Conservation (phyloP, 805 yeast species). For the Kuraishia capsulata region DNA sequence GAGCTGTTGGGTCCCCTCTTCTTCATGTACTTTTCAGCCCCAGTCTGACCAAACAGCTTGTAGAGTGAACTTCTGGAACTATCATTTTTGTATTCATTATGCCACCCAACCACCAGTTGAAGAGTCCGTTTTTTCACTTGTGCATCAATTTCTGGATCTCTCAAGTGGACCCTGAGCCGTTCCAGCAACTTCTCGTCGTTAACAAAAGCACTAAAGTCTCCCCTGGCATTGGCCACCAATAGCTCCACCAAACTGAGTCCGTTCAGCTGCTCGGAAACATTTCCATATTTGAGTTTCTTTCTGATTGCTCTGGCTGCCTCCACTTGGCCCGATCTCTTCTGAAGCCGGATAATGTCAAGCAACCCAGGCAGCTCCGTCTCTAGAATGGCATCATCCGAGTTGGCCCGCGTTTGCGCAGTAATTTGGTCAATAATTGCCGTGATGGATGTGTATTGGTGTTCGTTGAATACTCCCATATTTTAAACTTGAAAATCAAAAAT, state of each 20-base stretch:
- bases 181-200: conserved; percentile 63
- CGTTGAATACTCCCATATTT: conserved; percentile 50
- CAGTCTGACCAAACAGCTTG: conserved; percentile 33
- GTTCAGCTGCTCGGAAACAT: conserved; percentile 49
- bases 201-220: conserved; percentile 37
- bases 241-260: conserved; percentile 53
- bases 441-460: conserved; percentile 61
- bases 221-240: conserved; percentile 46
- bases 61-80: conserved; percentile 42
- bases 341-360: conserved; percentile 39
- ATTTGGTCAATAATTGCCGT: conserved; percentile 54
- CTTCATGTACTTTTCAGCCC: conserved; percentile 15
- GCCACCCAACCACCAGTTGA: conserved; percentile 60
- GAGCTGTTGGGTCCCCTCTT: too few relatives aligned
- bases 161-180: conserved; percentile 40
- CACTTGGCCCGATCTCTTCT: conserved; percentile 30
- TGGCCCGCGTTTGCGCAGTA: conserved; percentile 29
- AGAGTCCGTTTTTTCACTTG: conserved; percentile 38
- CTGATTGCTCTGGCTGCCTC: conserved; percentile 92
- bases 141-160: conserved; percentile 27
- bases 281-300: conserved; percentile 84
- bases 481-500: too few relatives aligned
- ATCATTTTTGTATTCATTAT: conserved; percentile 39
- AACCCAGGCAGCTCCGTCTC: conserved; percentile 45
- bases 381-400: conserved; percentile 29